Evolutionary conservation across 2,329 filamentous ascomycete genomes (phyloP), one percentile per base, ranked within the genome.

Genomic region (Teratosphaeria zuluensis): DNA sequence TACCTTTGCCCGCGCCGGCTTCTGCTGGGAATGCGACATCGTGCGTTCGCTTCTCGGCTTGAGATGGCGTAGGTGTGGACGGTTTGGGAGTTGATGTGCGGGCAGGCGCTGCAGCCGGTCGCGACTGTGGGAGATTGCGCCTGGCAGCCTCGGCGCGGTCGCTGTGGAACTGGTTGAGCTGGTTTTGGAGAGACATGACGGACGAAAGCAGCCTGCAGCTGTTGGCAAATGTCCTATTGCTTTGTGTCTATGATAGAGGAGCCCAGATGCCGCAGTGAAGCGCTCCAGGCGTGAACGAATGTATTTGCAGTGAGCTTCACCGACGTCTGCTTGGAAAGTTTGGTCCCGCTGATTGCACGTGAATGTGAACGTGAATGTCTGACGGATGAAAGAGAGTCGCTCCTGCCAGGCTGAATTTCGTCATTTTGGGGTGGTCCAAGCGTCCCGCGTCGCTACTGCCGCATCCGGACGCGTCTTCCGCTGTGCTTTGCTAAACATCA

Each of bases 1-100:
- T 85, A 73, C 92, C 87, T 61, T 81, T 81, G 65, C 91, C 90
- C 56, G 86, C 28, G 31, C 21, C 21, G 55, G 28, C 16, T 19
- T 33, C 62, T 7, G 32, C 24, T 30, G 38, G 54, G 54, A 68
- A 67, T 48, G 66, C 63, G 12, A 63, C 60, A 21, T 67, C 66
- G 53, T 68, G 66, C 31, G 42, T 62, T 54, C 66, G 66, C 61
- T 69, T 69, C 11, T 61, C 58, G 46, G 59, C 54, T 24, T 28
- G 19, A 28, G 57, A 53, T 14, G 54, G 54, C 32, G 30, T 35
- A 3, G 56, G 48, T 2, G 51, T 58, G 19, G 55, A 24, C 33
- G 59, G 55, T 31, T 69, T 65, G 4, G 67, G 65, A 2, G 65
- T 69, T 11, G 64, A 62, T 14, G 63, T 62, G 53, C 67, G 66